Evolutionary conservation across 257 asterid genomes (phyloP).

Genomic region (Gentiana straminea): DNA sequence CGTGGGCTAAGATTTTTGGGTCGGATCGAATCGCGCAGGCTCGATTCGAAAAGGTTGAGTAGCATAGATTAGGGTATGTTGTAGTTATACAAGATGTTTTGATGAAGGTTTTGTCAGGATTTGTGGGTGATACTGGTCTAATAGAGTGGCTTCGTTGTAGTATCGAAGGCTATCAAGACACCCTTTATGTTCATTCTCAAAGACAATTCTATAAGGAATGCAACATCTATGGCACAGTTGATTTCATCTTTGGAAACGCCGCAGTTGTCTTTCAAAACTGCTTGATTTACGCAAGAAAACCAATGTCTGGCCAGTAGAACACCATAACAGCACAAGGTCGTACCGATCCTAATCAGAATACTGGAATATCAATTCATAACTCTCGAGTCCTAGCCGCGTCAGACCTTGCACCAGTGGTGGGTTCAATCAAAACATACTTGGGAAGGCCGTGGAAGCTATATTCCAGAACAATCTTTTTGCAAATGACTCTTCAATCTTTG

Average conservation of each 20-base stretch:
- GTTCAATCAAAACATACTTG: constrained; percentile 25
- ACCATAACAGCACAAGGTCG: constrained; percentile 61
- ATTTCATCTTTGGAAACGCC: constrained; percentile 54
- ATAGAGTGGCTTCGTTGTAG: constrained; percentile 48
- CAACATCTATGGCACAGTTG: constrained; percentile 35
- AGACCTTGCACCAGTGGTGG: constrained; percentile 26
- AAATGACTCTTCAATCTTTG: constrained; percentile 21
- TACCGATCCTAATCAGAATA: constrained; percentile 44
- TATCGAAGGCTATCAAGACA: constrained; percentile 47
- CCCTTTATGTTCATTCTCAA: constrained; percentile 36
- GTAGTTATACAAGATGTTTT: constrained; percentile 54
- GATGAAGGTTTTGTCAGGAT: constrained; percentile 34
- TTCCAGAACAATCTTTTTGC: constrained; percentile 44
- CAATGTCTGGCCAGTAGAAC: constrained; percentile 31
- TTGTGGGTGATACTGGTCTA: constrained; percentile 11
- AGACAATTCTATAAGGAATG: constrained; percentile 51
- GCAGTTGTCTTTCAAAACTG: constrained; percentile 48
- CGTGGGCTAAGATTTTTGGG: constrained; percentile 41
- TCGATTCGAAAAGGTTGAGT: constrained; percentile 40
- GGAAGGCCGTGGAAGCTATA: constrained; percentile 59
- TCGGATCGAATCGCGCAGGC: constrained; percentile 34
- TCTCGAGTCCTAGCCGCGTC: constrained; percentile 22
- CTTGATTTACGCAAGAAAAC: constrained; percentile 27
- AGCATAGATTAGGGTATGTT: constrained; percentile 59
- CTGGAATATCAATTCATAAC: constrained; percentile 44